Evolutionary conservation across 2,329 filamentous ascomycete species (phyloP), one percentile per base, ranked within the genome.

Genomic region (Ceratocystis albifundus): DNA sequence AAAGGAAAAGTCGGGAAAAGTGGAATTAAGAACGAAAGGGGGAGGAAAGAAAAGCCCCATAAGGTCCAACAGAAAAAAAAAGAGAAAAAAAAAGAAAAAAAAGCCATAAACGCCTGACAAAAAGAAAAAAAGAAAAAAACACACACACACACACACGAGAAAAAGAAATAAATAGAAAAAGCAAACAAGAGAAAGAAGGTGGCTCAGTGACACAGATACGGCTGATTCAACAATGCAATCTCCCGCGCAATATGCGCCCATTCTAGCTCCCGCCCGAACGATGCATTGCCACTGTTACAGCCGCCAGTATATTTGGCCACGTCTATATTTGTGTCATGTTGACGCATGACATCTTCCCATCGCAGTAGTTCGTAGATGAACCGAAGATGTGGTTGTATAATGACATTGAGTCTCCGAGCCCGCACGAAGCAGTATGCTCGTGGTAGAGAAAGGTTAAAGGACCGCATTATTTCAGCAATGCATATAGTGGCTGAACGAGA

Each of bases 391-490:
- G 94, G 94, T 75, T 99, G 94, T 70, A 99, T 97, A 70, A 99
- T 99, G 64, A 99, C 94, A 73, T 99, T 99, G 61, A 99, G 80
- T 68, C 94, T 83, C 65, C 94, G 84, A 22, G 94, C 94, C 41
- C 94, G 87, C 46, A 99, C 94, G 75, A 93, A 97, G 75, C 94
- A 97, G 76, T 99, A 99, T 68, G 94, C 94, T 66, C 89, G 84
- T 12, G 94, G 91, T 71, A 97, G 93, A 0, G 90, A 94, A 70
- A 96, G 77, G 25, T 84, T 81, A 71, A 90, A 76, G 30, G 87
- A 81, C 45, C 87, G 86, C 94, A 99, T 99, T 45, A 97, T 90
- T 75, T 97, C 92, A n/a, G 94, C 94, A 72, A 99, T 99, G 74
- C 94, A 97, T 69, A 99, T 96, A 1, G 93, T 99, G 12, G 94